Evolutionary conservation across 2,329 filamentous ascomycete genomes (phyloP).

Genomic region (Bertia moriformis): DNA sequence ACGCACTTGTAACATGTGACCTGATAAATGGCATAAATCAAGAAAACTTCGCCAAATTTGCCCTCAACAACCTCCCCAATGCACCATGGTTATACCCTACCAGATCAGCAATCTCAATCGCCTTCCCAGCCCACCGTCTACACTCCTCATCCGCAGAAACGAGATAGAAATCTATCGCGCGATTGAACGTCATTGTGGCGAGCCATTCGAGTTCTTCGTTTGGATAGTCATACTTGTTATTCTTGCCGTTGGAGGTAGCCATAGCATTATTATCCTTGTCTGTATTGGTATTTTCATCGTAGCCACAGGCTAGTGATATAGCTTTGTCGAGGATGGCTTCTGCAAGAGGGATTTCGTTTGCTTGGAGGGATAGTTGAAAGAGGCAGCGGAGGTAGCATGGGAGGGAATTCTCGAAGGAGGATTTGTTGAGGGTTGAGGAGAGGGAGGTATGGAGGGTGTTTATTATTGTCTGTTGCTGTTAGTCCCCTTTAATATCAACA

Average conservation of each 20-base stretch:
- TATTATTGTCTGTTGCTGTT: neutral
- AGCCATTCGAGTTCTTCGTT: conserved; percentile 40
- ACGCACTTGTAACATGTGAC: no score
- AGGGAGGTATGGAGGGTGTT: neutral
- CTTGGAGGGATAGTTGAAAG: neutral
- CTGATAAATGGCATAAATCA: no score
- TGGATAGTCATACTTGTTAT: conserved; percentile 31
- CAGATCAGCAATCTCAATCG: conserved; percentile 23
- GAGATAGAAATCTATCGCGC: conserved; percentile 34
- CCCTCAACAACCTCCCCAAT: neutral
- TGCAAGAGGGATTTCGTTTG: neutral
- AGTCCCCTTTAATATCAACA: neutral
- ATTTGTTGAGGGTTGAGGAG: neutral
- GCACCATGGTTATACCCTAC: neutral
- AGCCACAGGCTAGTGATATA: neutral
- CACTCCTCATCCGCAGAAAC: conserved; percentile 17
- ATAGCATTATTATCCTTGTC: neutral
- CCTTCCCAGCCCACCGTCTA: conserved; percentile 26
- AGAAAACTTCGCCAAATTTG: neutral
- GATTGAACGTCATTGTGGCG: conserved; percentile 36
- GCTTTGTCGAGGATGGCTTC: neutral
- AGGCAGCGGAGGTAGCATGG: neutral
- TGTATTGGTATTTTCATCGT: neutral
- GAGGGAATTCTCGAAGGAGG: neutral
- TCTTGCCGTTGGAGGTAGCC: no score